Conservation (phyloP, 805 yeast genomes). For the Saccharomycopsis fibuligera region DNA sequence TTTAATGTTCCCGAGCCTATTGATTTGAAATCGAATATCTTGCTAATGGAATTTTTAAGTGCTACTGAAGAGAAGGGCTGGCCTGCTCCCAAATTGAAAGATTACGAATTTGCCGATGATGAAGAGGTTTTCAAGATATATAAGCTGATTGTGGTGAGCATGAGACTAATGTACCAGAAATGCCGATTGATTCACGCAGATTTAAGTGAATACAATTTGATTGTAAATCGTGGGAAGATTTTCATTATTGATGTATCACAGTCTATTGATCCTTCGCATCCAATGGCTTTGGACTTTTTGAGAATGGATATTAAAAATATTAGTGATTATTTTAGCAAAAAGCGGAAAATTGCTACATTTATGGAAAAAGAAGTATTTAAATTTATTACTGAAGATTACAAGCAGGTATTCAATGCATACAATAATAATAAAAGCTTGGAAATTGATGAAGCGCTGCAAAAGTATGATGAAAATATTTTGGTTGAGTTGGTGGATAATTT, state of each 20-base stretch:
- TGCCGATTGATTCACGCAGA: constrained; percentile 96
- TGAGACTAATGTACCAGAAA: constrained; percentile 79
- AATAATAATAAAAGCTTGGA: constrained; percentile 22
- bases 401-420: constrained; percentile 27
- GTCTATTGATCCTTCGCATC: constrained; percentile 96
- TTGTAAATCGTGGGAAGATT: constrained; percentile 68
- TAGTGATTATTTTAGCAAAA: constrained; percentile 74
- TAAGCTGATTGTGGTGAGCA: constrained; percentile 72
- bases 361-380: constrained; percentile 79
- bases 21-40: constrained; percentile 80
- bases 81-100: constrained; percentile 87
- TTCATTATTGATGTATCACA: constrained; percentile 96
- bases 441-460: constrained; percentile 1
- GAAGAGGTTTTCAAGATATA: constrained; percentile 65
- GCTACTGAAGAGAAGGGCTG: constrained; percentile 40
- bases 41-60: constrained; percentile 83
- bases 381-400: constrained; percentile 52
- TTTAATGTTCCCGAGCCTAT: constrained; percentile 93
- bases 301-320: constrained; percentile 97
- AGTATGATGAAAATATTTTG: constrained; percentile 37
- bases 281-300: constrained; percentile 88
- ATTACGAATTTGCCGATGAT: constrained; percentile 64
- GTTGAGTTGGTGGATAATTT: constrained; percentile 39
- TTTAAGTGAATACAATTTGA: constrained; percentile 87
- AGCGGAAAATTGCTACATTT: constrained; percentile 66